Evolutionary conservation across 192 early-diverging fungal genomes (phyloP), one percentile per base, ranked within the genome.

Genomic region (Umbelopsis isabellina): DNA sequence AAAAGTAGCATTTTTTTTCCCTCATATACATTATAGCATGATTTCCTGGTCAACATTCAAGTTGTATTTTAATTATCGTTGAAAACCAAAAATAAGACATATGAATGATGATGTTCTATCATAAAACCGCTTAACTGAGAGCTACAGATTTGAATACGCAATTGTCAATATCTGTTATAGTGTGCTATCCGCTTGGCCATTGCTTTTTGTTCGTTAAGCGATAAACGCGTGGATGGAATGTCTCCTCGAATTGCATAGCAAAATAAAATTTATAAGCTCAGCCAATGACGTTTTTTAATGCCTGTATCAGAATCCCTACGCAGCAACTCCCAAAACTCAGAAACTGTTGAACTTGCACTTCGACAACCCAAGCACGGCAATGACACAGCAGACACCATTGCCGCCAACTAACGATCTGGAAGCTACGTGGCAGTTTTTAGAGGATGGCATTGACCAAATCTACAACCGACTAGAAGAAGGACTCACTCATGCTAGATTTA

Each of bases 401-500:
- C 84, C 83, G 65, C 79, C 82, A 46, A 79, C 82, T 47, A 84
- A 78, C 51, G 83, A 83, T 66, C 80, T 85, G 49, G 72, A 80
- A 64, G 81, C 83, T 30, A 94, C 93, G 16, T 95, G 95, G 95
- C 65, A 72, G 20, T 86, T 85, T 23, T 77, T 98, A 41, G 87
- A 91, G 71, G 83, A 80, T 41, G 94, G 94, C 20, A 84, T 96
- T 68, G 87, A 94, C 72, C 83, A 86, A 66, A 94, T 98, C 79
- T 87, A 97, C 79, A 86, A 86, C 53, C 81, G 88, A 12, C 78
- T 92, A 18, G 88, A 89, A 51, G 83, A 92, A 47, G 94, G 93
- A 22, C 76, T 96, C 37, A 88, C 85, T 35, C 85, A 87, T 73
- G 79, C 78, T 45, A 85, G 87, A 55, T 98, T 93, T 80, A 92